Evolutionary conservation across 2,329 filamentous ascomycete genomes (phyloP), one percentile per base, ranked within the genome.

Genomic region (Aureobasidium musti): DNA sequence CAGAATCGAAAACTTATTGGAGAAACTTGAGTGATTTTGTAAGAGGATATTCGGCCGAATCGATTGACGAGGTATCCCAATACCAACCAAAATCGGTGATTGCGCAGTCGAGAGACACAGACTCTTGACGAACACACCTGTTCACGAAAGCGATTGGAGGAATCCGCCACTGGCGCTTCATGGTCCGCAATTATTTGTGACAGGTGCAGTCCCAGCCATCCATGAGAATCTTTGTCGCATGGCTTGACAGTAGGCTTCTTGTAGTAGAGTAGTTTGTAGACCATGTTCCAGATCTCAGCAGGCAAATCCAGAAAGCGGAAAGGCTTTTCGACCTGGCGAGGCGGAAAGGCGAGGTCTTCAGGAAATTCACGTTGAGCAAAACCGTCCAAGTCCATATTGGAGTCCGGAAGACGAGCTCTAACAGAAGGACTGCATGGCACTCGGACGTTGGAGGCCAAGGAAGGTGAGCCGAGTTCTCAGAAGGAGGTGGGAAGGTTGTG

Each of bases 291-390:
- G 10, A 61, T 21, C 57, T 61, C 57, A 49, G 41, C 41, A 49
- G 57, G 57, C 11, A 61, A 13, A 37, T 61, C 57, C 28, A 61
- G 8, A 8, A 61, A 61, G 11, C 57, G 26, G 5, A 61, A 61
- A 21, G 57, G 41, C 11, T 49, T 49, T 43, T 49, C 41, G 26
- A 35, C 26, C 43, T 37, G 57, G 21, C 37, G 39, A 45, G 56
- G 41, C 5, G 37, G 56, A 14, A 60, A 17, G 8, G 41, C 19
- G 2, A 41, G 41, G 21, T 49, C 56, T n/a, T 60, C 41, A n/a
- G 39, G 49, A 4, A 35, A 35, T 13, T 28, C 41, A 10, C 56
- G 56, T 39, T 47, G 8, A 2, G 11, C 13, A 5, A 19, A 60
- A 19, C 56, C 26, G 14, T 47, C 41, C 8, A 45, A 4, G 11